phyloP scores from a whole-genome alignment of 1,139 yeast genomes.

The Ogataea hybrid region DNA sequence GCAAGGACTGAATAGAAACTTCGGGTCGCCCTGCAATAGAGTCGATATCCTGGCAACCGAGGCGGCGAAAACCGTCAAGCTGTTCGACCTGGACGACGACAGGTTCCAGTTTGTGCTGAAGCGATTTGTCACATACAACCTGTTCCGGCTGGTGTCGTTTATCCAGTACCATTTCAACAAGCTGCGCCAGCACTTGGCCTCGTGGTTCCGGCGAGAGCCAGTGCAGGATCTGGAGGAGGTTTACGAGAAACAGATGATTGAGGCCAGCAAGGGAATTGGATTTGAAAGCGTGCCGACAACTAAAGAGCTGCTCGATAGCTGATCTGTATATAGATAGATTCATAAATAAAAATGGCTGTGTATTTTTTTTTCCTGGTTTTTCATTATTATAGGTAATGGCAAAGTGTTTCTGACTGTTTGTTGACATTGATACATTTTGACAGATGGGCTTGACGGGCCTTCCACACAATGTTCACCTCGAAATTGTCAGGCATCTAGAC shows the following conservation, averaged over 20 bases:
- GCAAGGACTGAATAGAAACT: constrained; percentile 62
- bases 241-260: constrained; percentile 27
- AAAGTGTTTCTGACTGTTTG: constrained; percentile 2
- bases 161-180: constrained; percentile 22
- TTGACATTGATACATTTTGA: not conserved
- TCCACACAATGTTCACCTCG: constrained; percentile 29
- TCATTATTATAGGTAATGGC: constrained; percentile 2
- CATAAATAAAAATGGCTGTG: constrained; percentile 4
- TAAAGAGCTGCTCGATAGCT: constrained; percentile 16
- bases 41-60: constrained; percentile 58
- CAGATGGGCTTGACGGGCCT: constrained; percentile 23
- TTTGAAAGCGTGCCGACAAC: constrained; percentile 30
- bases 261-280: constrained; percentile 28
- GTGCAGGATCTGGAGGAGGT: constrained; percentile 28
- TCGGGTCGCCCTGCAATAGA: constrained; percentile 74
- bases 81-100: constrained; percentile 11
- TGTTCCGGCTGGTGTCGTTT: constrained; percentile 21
- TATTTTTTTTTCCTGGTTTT: not conserved
- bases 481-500: constrained; percentile 20
- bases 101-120: constrained; percentile 14
- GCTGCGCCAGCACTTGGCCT: constrained; percentile 15
- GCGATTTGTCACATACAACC: constrained; percentile 17
- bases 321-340: constrained; percentile 9
- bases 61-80: constrained; percentile 37
- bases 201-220: constrained; percentile 5